Evolutionary conservation across 192 early-diverging fungal species (phyloP), one percentile per base, ranked within the genome.

Genomic region (Rhizophagus clarus): DNA sequence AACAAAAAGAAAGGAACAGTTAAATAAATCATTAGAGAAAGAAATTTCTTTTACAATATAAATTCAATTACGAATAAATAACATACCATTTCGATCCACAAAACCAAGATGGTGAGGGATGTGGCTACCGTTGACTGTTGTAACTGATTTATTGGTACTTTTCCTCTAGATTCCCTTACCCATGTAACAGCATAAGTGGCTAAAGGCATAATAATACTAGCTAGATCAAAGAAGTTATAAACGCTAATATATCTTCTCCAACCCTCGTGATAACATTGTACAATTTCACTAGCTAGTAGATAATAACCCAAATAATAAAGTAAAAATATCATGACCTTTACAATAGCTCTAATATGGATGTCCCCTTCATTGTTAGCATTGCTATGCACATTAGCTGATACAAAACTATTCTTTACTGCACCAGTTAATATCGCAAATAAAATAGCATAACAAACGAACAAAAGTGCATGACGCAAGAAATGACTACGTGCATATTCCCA

Each of bases 281-380:
- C 51, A 22, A 56, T 7, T 22, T 56, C 51, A 7, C 51, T 56
- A 56, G 51, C 51, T 4, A 56, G 17, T 22, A 56, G 1, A 56
- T 72, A 72, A 45, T 49, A 72, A 24, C 71, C 71, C 51, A 56
- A 22, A 56, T 56, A 56, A 56, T 56, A 56, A 56, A 49, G 11
- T 31, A 29, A 29, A 51, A 51, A 28, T 7, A 49, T 9, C 40
- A n/a, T 28, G 2, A 47, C 15, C 4, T 51, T 51, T 51, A 51
- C 17, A 2, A 51, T 3, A 17, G 17, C 17, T 17, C 17, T 51
- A 51, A 51, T 17, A 17, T 51, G 49, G 3, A 51, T 3, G 3
- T 14, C 8, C 5, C 3, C 49, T 4, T 51, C 49, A 51, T 51
- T 3, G 3, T 51, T 20, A 15, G 49, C 49, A 15, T 51, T 51